Evolutionary conservation across 202 grass and related monocot genomes (phyloP).

Genomic region (Schoenoplectus tabernaemontani): DNA sequence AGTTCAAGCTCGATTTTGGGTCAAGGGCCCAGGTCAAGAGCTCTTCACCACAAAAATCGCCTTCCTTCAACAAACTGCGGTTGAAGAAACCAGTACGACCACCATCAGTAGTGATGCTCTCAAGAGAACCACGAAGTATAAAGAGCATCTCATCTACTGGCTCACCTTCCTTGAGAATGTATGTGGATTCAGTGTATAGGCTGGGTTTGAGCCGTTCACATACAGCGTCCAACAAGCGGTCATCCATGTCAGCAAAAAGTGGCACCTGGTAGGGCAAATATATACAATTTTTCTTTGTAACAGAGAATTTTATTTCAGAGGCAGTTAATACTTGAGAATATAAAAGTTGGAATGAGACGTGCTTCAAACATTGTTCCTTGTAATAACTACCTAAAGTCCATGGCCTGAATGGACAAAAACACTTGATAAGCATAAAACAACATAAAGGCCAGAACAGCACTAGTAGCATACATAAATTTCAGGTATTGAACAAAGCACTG

Average conservation of each 20-base stretch:
- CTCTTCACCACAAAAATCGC: constrained; percentile 68
- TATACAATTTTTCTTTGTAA: neutral
- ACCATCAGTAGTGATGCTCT: constrained; percentile 76
- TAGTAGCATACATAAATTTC: constrained; percentile 1
- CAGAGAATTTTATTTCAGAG: neutral
- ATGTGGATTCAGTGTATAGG: constrained; percentile 57
- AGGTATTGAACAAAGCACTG: neutral
- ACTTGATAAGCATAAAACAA: neutral
- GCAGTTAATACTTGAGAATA: neutral
- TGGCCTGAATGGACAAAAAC: neutral
- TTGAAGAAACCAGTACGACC: constrained; percentile 81
- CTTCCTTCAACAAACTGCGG: constrained; percentile 57
- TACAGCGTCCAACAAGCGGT: constrained; percentile 63
- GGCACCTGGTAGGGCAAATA: constrained; percentile 30
- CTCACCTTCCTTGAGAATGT: constrained; percentile 82
- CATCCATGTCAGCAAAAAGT: constrained; percentile 81
- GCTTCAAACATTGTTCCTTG: neutral
- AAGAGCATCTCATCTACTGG: constrained; percentile 92
- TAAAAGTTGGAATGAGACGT: neutral
- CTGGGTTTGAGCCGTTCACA: constrained; percentile 67
- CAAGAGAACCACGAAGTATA: constrained; percentile 62
- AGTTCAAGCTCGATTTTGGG: constrained; percentile 59
- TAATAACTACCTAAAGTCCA: neutral
- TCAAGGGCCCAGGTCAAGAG: constrained; percentile 81
- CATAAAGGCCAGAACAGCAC: neutral